Percentiles rank a stretch among this genome's conserved stretches.
Conservation (phyloP, 2,329 filamentous ascomycete species). For the Pestalotiopsis sp. region DNA sequence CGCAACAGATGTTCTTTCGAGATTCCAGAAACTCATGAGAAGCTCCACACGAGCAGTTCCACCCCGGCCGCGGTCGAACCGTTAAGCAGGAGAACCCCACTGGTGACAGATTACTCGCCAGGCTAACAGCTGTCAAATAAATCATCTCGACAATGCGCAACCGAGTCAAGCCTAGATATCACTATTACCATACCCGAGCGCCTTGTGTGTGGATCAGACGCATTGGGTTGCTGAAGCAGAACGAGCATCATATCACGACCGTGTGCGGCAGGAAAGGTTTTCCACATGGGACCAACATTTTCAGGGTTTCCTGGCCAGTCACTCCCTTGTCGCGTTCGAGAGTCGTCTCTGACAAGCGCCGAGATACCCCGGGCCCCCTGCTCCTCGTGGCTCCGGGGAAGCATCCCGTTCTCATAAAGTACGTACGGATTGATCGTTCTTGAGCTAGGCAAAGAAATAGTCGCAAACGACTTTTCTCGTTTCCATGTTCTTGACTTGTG, state of each 20-base stretch:
- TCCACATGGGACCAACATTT: neutral
- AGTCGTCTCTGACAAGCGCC: constrained; percentile 22
- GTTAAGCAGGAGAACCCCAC: constrained; percentile 7
- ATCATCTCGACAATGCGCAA: neutral
- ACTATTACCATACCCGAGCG: neutral
- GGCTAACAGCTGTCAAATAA: constrained; percentile 1
- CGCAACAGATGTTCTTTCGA: neutral
- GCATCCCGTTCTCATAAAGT: constrained; percentile 21
- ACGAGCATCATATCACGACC: neutral
- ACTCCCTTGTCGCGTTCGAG: constrained; percentile 8
- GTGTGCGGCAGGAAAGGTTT: neutral
- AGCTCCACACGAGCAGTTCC: neutral
- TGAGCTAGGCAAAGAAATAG: constrained; percentile 15
- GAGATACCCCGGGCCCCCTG: constrained; percentile 19
- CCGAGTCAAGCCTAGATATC: neutral
- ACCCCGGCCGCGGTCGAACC: constrained; percentile 9
- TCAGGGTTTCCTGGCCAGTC: constrained; percentile 5
- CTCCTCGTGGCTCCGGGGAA: constrained; percentile 25
- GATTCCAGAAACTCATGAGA: constrained; percentile 9
- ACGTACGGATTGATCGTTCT: constrained; percentile 1
- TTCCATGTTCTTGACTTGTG: neutral
- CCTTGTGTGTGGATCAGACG: neutral
- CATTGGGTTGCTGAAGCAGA: neutral
- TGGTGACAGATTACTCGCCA: neutral
- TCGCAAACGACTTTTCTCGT: neutral